Percentiles rank a stretch among this genome's conserved stretches.
Evolutionary conservation across 192 early-diverging fungal species (phyloP).

Genomic region (Podila epigama): DNA sequence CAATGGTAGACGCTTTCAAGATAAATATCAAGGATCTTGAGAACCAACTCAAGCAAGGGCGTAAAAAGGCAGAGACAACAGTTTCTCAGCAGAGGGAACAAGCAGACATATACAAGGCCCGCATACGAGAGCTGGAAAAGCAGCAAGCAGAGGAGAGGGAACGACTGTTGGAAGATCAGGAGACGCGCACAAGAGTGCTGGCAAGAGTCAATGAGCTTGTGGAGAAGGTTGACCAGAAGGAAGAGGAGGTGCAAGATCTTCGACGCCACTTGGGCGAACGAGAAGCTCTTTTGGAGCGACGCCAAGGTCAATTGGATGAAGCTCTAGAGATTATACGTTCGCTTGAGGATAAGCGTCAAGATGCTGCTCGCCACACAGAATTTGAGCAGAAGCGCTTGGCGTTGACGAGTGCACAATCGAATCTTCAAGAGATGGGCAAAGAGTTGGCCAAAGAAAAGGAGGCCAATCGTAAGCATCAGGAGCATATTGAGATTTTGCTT

Average conservation of each 20-base stretch:
- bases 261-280: constrained; percentile 11
- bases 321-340: constrained; percentile 9
- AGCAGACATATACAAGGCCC: background rate
- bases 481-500: background rate
- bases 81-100: constrained; percentile 4
- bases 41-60: background rate
- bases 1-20: constrained; percentile 2
- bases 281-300: constrained; percentile 9
- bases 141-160: constrained; percentile 12
- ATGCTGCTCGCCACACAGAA: constrained; percentile 1
- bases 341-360: constrained; percentile 16
- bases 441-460: background rate
- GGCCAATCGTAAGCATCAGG: background rate
- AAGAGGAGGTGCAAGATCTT: constrained; percentile 12
- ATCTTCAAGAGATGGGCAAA: constrained; percentile 5
- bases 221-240: constrained; percentile 14
- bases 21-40: constrained; percentile 7
- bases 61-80: background rate
- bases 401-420: constrained; percentile 1
- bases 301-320: constrained; percentile 15
- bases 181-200: constrained; percentile 4
- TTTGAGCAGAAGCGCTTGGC: constrained; percentile 14
- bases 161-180: constrained; percentile 11
- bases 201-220: constrained; percentile 8
- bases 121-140: constrained; percentile 8